These are phyloP conservation scores for Microcyclospora pomicola DNA, from an alignment of 2,329 filamentous ascomycete genomes.

Conservation along the genomic window DNA sequence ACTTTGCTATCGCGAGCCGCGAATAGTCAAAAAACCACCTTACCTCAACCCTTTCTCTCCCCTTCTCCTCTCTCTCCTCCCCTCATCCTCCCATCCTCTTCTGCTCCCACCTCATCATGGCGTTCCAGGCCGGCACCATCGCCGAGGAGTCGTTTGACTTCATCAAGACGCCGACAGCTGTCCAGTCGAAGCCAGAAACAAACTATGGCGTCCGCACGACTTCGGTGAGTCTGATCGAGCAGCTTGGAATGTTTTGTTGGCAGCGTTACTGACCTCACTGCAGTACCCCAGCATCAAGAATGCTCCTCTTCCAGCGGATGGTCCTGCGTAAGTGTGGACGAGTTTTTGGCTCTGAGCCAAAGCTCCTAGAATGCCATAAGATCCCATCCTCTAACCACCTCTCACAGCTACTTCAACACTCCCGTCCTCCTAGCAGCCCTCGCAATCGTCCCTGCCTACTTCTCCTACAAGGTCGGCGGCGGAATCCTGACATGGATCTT, in stretches of 20 bases:
- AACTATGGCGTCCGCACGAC: slow-evolving; percentile 50
- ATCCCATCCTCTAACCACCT: too few species aligned
- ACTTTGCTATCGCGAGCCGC: too few species aligned
- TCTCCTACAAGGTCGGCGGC: slow-evolving; percentile 71
- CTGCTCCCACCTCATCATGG: neutral
- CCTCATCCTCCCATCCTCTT: too few species aligned
- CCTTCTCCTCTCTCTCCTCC: neutral
- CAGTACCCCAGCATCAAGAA: slow-evolving; percentile 87
- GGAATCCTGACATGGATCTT: slow-evolving; percentile 80
- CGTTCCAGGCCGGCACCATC: slow-evolving; percentile 1
- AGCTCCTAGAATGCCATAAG: too few species aligned
- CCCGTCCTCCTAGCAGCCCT: slow-evolving; percentile 57
- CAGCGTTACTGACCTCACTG: slow-evolving; percentile 3
- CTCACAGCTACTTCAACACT: slow-evolving; percentile 69
- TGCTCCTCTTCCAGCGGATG: slow-evolving; percentile 83
- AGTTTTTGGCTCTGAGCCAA: too few species aligned
- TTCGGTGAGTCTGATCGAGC: slow-evolving; percentile 32
- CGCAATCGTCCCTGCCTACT: slow-evolving; percentile 58
- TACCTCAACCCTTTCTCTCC: neutral
- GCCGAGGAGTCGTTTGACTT: slow-evolving; percentile 50
- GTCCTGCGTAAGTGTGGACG: slow-evolving; percentile 43
- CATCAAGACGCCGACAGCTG: slow-evolving; percentile 47
- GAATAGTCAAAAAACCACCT: too few species aligned
- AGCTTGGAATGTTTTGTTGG: slow-evolving; percentile 1
- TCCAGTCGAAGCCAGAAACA: slow-evolving; percentile 35